Base-by-base conservation (phyloP, 2,329 filamentous ascomycete genomes). In the Tolypocladium pustulatum region DNA sequence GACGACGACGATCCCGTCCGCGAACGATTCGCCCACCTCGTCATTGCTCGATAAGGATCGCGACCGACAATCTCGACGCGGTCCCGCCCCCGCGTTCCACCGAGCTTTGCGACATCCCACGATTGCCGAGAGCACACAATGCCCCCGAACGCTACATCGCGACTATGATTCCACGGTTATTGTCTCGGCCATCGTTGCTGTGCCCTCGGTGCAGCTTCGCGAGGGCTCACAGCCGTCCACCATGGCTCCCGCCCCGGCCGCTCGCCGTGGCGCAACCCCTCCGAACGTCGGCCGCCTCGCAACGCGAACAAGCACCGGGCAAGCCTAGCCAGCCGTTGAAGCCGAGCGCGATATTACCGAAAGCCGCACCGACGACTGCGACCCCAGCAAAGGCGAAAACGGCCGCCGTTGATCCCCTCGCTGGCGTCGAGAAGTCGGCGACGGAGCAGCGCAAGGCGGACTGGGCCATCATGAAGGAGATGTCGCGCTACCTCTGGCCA, bases 381-480 rank as follows among this genome's bases (percentile, higher is more conserved):
- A 63, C 61, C 13, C 61, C 49, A 13, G 49, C 30, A 36, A 53
- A 34, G 20, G 65, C 65, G 10, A 65, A 61, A 49, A 20, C 62
- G 32, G 62, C 61, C 36, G 65, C 63, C 15, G 64, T 63, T 61
- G 71, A 74, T 55, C 69, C 71, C 54, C 70, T 75, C 52, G 67
- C 67, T 36, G 52, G 59, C 12, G 63, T 65, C 36, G 73, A 75
- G 25, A 76, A 75, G 65, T 85, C 84, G 56, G 87, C 85, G 25
- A 86, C 92, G 66, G 90, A 97, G 75, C 95, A 99, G 80, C 85
- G 94, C 66, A 95, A 92, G 75, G 93, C 92, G 10, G 94, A 99
- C 70, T 97, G 93, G 93, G 92, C 92, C 54, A 99, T 99, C 65
- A 94, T 99, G 80, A 95, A 89, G 75, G 93, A 99, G 72, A 97